Conservation (phyloP, 2,329 filamentous ascomycete genomes). For the Pseudocercospora fijiensis region DNA sequence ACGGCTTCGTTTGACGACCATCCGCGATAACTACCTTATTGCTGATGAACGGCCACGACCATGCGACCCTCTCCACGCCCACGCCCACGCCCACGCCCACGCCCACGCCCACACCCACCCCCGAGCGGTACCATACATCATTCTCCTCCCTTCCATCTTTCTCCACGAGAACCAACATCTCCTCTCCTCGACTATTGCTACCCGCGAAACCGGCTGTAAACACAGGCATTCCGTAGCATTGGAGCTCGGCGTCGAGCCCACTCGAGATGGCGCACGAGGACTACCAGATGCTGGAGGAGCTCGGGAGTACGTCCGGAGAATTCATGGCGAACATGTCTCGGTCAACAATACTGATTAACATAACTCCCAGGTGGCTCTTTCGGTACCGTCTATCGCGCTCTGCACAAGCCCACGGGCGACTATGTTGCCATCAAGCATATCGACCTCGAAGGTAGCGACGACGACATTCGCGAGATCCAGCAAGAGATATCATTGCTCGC, state of each 20-base stretch:
- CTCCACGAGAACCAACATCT: neutral
- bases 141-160: neutral
- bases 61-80: neutral
- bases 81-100: neutral
- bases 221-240: conserved; percentile 14
- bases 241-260: conserved; percentile 15
- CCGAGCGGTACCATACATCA: neutral
- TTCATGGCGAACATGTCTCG: conserved; percentile 46
- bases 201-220: conserved; percentile 13
- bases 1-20: conserved; percentile 1
- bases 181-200: conserved; percentile 18
- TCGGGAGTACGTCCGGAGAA: conserved; percentile 64
- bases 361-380: conserved; percentile 76
- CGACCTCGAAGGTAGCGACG: conserved; percentile 96
- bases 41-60: neutral
- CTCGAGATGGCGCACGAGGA: conserved; percentile 68
- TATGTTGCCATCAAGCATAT: conserved; percentile 98
- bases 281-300: conserved; percentile 93
- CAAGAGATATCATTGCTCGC: conserved; percentile 94
- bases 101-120: neutral
- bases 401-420: conserved; percentile 85
- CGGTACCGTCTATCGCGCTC: conserved; percentile 93
- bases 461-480: conserved; percentile 97
- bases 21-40: too few relatives aligned
- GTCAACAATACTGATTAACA: conserved; percentile 11